Base-by-base conservation (phyloP, 345 rosid genomes). In the Syzygium jambos region DNA sequence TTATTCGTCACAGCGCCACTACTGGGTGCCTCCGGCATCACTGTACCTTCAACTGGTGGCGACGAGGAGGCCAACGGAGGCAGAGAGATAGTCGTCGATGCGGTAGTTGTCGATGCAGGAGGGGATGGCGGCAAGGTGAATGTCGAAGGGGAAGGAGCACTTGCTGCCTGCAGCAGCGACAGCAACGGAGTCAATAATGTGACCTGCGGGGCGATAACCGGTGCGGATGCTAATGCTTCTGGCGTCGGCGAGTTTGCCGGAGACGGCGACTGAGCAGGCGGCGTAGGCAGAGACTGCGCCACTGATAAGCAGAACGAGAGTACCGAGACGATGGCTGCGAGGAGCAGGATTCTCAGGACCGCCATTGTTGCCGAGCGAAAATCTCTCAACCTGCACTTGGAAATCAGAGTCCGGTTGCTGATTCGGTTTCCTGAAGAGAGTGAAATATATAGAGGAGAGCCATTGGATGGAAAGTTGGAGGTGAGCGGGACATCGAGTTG, bases 141-240 rank as follows among this genome's bases (percentile, higher is more conserved):
- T 30, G 56, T 23, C 9, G 85, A 46, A 13, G 78, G 51, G 8
- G 87, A 65, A 1, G 22, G 87, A 6, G 87, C 41, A 21, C 29
- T 7, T 0, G 16, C 65, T 3, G 30, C 30, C 0, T 0, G 0
- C 0, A 46, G 54, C 3, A 4, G 52, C 9, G 23, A 41, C 14
- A 23, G 53, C 7, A 1, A 6, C 5, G 7, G 17, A 19, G 84
- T 51, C n/a, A 53, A 5, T 10, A 13, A 15, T 23, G 46, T 11
- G 85, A 51, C 29, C 56, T 23, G 85, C 1, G 25, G 53, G n/a
- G 85, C 53, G 56, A 52, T 46, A 46, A 43, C 19, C 59, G 86
- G 65, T 9, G 85, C 29, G 55, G 16, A 30, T 3, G 55, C 49
- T 25, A 30, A 30, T 30, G 46, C 78, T 12, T 30, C 53, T n/a